A percentile compares a stretch with the other conserved stretches of the same genome.
phyloP scores from a whole-genome alignment of 805 yeast species.

The Kuraishia ogatae region DNA sequence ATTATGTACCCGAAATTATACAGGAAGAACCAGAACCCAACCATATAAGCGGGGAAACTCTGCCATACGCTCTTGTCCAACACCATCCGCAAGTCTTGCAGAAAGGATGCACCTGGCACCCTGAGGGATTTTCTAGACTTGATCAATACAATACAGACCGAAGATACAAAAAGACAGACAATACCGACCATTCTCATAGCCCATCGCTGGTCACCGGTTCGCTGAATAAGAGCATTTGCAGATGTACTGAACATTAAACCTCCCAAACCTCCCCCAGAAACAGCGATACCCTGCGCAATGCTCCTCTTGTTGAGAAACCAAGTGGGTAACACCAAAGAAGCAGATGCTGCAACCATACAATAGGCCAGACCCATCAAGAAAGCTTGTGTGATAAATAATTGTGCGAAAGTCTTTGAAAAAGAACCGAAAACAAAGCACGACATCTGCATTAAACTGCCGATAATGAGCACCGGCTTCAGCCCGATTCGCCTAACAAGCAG shows the following conservation, averaged over 20 bases:
- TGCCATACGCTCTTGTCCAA: slow-evolving; percentile 11
- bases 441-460: slow-evolving; percentile 34
- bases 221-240: slow-evolving; percentile 25
- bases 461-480: slow-evolving; percentile 31
- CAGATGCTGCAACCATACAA: slow-evolving; percentile 42
- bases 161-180: slow-evolving; percentile 25
- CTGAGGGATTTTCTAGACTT: slow-evolving; percentile 27
- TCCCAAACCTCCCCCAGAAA: slow-evolving; percentile 34
- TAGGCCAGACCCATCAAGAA: slow-evolving; percentile 41
- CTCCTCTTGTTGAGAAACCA: slow-evolving; percentile 46
- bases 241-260: slow-evolving; percentile 28
- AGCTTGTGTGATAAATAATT: slow-evolving; percentile 45
- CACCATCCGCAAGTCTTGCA: slow-evolving; percentile 6
- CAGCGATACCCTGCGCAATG: slow-evolving; percentile 27
- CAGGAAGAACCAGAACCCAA: slow-evolving; percentile 21
- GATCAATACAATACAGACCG: slow-evolving; percentile 31
- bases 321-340: slow-evolving; percentile 36
- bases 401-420: slow-evolving; percentile 39
- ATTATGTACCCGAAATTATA: slow-evolving; percentile 32
- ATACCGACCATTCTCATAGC: slow-evolving; percentile 35
- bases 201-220: slow-evolving; percentile 33
- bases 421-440: slow-evolving; percentile 44
- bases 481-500: slow-evolving; percentile 42
- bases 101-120: slow-evolving; percentile 5
- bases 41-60: slow-evolving; percentile 9